Base-by-base conservation (phyloP, 208 protist species). In the Crithidia expoeki region DNA sequence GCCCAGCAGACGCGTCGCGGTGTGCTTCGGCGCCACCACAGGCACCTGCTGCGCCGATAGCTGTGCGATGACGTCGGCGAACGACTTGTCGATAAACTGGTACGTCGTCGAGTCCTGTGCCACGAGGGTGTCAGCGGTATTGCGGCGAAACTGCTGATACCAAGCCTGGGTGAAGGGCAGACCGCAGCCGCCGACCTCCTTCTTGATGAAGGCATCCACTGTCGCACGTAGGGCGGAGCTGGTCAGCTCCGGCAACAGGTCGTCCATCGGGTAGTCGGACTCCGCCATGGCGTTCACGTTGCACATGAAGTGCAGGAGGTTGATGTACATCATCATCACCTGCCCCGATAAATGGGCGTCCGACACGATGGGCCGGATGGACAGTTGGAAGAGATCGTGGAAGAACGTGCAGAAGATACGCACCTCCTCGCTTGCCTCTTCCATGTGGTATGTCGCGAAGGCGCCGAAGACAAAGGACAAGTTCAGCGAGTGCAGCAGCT, bases 241-340 rank as follows among this genome's bases (percentile, higher is more conserved):
- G 28, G 62, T 73, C 25, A 96, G 80, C 74, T 94, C 84, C n/a
- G 75, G 79, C 34, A 91, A 67, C 28, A 94, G 57, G 21, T 85
- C 84, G 7, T 84, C 83, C 30, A 59, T 28, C 9, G 69, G 61
- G 28, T 90, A 49, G 55, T 63, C 63, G 4, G 66, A 40, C 17
- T 91, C 90, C 42, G 64, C 81, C 53, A 97, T 76, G 12, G 89
- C 84, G 63, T 97, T 88, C 63, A 95, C 83, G 81, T 94, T 97
- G 71, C 85, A 89, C 83, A 96, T 92, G 63, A 94, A 92, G 79
- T 95, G 91, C 27, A 97, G 79, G 32, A 96, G 82, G 64, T 85
- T 88, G 67, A 80, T 76, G 84, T 94, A 97, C 66, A 96, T 62
- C n/a, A 81, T 65, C 86, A 94, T 94, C 47, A 95, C 40, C 55